Conservation (phyloP, 2,329 filamentous ascomycete species). For the Venturia asperata region DNA sequence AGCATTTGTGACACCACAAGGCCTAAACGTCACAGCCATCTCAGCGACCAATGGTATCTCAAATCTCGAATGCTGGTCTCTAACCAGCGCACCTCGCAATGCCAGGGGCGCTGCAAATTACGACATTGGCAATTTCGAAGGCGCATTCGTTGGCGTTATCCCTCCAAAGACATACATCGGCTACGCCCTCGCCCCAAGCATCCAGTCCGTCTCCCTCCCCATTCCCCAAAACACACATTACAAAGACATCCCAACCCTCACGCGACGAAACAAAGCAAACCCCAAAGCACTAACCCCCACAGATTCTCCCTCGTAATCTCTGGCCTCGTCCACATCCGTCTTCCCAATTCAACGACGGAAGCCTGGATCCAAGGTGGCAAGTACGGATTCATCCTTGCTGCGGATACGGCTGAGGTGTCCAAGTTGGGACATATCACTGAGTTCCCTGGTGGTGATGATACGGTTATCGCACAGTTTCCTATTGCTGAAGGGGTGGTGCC, state of each 20-base stretch:
- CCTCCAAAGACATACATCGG: slow-evolving; percentile 19
- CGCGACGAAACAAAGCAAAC: too few relatives aligned
- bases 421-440: slow-evolving; percentile 36
- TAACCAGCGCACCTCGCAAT: slow-evolving; percentile 10
- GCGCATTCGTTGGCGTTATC: slow-evolving; percentile 19
- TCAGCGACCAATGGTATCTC: slow-evolving; percentile 17
- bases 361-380: slow-evolving; percentile 21
- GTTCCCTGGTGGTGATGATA: slow-evolving; percentile 36
- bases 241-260: too few relatives aligned
- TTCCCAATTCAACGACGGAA: slow-evolving; percentile 17
- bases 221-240: too few relatives aligned
- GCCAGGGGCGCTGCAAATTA: slow-evolving; percentile 18
- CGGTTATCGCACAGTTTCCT: slow-evolving; percentile 35
- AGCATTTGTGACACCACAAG: slow-evolving; percentile 7
- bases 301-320: slow-evolving; percentile 20
- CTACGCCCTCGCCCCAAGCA: slow-evolving; percentile 9
- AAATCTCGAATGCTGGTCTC: slow-evolving; percentile 20
- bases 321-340: slow-evolving; percentile 20
- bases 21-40: slow-evolving; percentile 21
- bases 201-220: slow-evolving; percentile 18
- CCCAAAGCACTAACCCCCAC: background rate
- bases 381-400: slow-evolving; percentile 31
- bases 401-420: slow-evolving; percentile 38
- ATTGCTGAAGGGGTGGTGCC: slow-evolving; percentile 31
- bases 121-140: slow-evolving; percentile 17